phyloP scores from a whole-genome alignment of 441 rosid species.

The Erysimum pusillum region DNA sequence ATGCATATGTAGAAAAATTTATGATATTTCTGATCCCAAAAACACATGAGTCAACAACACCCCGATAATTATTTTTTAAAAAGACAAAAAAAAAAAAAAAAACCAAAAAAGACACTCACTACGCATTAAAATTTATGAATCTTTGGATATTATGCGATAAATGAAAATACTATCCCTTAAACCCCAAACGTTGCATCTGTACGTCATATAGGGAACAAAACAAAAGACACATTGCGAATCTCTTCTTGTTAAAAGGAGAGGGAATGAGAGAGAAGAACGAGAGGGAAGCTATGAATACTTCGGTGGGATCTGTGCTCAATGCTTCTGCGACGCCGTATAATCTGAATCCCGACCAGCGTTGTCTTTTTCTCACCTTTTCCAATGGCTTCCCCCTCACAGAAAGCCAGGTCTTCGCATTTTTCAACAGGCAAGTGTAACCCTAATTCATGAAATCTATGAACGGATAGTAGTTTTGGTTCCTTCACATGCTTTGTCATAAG shows the following conservation, averaged over 20 bases:
- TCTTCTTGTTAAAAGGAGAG: constrained; percentile 1
- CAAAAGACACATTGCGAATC: not conserved
- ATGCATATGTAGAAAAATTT: not conserved
- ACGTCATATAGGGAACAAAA: not conserved
- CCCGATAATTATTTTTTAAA: not conserved
- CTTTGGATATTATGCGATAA: not conserved
- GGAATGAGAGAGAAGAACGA: not conserved
- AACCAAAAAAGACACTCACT: not conserved
- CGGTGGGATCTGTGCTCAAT: not conserved
- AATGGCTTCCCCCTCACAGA: constrained; percentile 31
- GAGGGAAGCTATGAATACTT: not conserved
- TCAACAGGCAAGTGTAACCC: constrained; percentile 25
- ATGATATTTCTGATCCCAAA: not conserved
- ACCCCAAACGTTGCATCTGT: constrained; percentile 3
- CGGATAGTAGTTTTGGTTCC: not conserved
- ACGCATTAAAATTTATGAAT: not conserved
- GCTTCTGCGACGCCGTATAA: not conserved
- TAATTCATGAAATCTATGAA: not conserved
- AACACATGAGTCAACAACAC: not conserved
- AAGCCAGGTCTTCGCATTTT: not conserved
- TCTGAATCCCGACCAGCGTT: not conserved
- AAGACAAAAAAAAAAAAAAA: not conserved
- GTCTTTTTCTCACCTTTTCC: constrained; percentile 11
- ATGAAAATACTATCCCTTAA: not conserved
- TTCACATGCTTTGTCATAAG: constrained; percentile 1